Evolutionary conservation across 371 early-diverging fungal genomes (phyloP).

Genomic region (Rhizopus arrhizus): DNA sequence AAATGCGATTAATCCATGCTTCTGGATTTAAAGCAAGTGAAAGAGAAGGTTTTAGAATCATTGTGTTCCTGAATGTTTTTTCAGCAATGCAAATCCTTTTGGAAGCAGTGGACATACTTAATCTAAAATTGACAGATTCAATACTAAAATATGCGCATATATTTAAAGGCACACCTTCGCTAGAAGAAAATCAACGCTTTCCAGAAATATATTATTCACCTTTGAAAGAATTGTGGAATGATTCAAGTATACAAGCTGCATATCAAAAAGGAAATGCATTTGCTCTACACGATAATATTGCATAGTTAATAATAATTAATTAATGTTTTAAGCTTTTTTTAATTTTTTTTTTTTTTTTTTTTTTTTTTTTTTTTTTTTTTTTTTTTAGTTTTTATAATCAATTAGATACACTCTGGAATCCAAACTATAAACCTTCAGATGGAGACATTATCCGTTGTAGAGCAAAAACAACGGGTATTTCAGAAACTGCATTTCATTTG

Average conservation of each 20-base stretch:
- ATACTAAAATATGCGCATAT: constrained; percentile 50
- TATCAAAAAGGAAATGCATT: constrained; percentile 70
- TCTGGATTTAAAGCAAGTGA: constrained; percentile 84
- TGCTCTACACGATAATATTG: constrained; percentile 82
- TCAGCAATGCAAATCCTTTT: constrained; percentile 85
- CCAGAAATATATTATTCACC: constrained; percentile 70
- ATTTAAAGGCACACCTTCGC: constrained; percentile 40
- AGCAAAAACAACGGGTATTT: constrained; percentile 85
- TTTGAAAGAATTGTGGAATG: constrained; percentile 77
- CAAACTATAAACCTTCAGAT: constrained; percentile 82
- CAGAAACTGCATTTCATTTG: constrained; percentile 82
- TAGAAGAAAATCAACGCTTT: constrained; percentile 64
- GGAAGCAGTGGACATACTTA: constrained; percentile 74
- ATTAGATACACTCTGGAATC: constrained; percentile 75
- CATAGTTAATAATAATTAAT: constrained; percentile 56
- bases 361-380: not conserved
- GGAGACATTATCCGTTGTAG: constrained; percentile 86
- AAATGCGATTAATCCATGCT: constrained; percentile 95
- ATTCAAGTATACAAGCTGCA: constrained; percentile 71
- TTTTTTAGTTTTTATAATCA: constrained; percentile 75
- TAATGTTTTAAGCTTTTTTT: too few species aligned
- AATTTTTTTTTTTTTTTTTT: not conserved
- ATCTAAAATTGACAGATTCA: constrained; percentile 59
- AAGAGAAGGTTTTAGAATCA: constrained; percentile 80
- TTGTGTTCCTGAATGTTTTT: constrained; percentile 85